Evolutionary conservation across 176 grass and related monocot species (phyloP).

Genomic region (Carex myosuroides): DNA sequence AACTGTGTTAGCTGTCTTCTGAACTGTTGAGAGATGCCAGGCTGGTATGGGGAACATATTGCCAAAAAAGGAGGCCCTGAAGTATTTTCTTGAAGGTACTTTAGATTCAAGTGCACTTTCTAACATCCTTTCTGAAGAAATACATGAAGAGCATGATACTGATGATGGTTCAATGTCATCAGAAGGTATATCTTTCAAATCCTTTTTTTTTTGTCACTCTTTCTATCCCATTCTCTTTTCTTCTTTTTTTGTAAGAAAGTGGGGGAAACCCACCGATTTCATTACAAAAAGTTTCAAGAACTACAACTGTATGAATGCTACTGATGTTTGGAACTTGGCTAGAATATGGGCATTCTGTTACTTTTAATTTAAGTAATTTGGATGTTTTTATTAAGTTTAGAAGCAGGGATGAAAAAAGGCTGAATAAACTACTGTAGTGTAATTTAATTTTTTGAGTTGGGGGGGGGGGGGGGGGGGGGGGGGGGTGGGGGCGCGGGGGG

Average conservation of each 20-base stretch:
- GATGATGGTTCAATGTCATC: constrained; percentile 15
- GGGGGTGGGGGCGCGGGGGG: too few relatives aligned
- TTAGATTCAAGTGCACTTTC: constrained; percentile 36
- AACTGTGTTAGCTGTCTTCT: neutral
- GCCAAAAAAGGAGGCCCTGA: constrained; percentile 47
- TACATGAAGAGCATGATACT: constrained; percentile 34
- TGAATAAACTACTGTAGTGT: too few relatives aligned
- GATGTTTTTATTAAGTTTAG: neutral
- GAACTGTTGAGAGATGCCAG: constrained; percentile 31
- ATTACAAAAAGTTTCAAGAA: neutral
- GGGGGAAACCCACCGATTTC: too few relatives aligned
- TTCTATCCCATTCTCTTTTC: neutral
- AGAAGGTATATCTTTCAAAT: constrained; percentile 30
- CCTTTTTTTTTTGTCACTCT: constrained; percentile 6
- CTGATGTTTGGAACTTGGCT: neutral
- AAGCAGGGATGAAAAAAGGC: neutral
- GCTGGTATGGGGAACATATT: constrained; percentile 30
- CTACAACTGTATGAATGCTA: neutral
- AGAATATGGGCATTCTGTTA: neutral
- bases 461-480: too few relatives aligned
- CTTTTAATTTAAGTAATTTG: neutral
- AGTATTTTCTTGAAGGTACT: constrained; percentile 63
- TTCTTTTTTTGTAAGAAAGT: too few relatives aligned
- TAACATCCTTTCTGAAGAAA: constrained; percentile 39
- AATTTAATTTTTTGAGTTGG: too few relatives aligned